Base-by-base conservation (phyloP, 192 early-diverging fungal species). In the Coemansia sp. region DNA sequence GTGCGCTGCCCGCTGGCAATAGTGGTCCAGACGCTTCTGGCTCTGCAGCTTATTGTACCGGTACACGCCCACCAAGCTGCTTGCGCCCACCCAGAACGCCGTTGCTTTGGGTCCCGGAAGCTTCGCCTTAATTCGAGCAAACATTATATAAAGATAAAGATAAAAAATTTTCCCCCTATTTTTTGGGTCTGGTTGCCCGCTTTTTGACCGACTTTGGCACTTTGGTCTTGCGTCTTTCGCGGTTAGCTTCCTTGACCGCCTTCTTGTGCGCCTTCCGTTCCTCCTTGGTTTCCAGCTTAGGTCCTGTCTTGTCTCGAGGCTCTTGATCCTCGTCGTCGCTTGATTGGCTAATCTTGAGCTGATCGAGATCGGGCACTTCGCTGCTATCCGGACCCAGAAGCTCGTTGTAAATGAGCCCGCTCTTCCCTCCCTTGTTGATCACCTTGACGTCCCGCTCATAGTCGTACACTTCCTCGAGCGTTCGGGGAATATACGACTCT, bases 141-240 rank as follows among this genome's bases (percentile, higher is more conserved):
- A 28, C 47, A 76, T 66, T 21, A 21, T 17, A 44, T 14, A 20
- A 16, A 53, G 16, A 21, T 30, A 53, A 30, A 16, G 17, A 38
- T 30, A 52, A 38, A 36, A 9, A 26, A 46, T 46, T n/a, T n/a
- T n/a, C n/a, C n/a, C n/a, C n/a, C n/a, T 42, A 42, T 20, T 57
- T 57, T 21, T 57, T 57, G 6, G 42, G 44, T 8, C 55, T 32
- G 4, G 55, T 57, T 21, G 55, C 55, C 21, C 92, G 83, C 71
- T 96, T 98, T 72, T 98, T 98, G 67, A 93, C 91, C 12, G 90
- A 84, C 75, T 98, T 98, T 18, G 96, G 94, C 12, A 94, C 85
- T 80, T 98, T 98, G 63, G 79, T 82, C 64, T 97, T 94, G 64
- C 96, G 81, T 65, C 90, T 89, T 60, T 96, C 93, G 37, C 93